These are phyloP conservation scores for Dothiorella sarmentorum DNA, from an alignment of 2,329 filamentous ascomycete species.

Conservation along the genomic window DNA sequence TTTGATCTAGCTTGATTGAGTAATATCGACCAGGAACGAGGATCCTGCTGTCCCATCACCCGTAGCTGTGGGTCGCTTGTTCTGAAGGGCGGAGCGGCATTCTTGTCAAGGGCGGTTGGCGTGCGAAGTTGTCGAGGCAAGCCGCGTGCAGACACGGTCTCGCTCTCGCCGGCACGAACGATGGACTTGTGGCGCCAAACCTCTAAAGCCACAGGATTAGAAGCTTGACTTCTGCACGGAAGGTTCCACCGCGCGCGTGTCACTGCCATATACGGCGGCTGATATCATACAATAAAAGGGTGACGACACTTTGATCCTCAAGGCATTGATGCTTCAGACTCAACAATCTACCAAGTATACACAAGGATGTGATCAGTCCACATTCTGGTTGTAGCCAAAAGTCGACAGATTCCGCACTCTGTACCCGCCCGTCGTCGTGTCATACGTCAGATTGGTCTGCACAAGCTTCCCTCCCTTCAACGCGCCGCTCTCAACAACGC, in stretches of 20 bases:
- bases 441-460: slow-evolving; percentile 34
- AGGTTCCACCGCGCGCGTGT: neutral
- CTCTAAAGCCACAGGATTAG: neutral
- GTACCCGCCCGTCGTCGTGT: slow-evolving; percentile 34
- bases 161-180: neutral
- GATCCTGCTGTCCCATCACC: neutral
- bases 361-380: neutral
- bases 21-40: neutral
- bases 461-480: slow-evolving; percentile 47
- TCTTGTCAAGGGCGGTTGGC: neutral
- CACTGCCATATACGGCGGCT: neutral
- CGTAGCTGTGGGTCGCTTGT: neutral
- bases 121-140: neutral
- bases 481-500: slow-evolving; percentile 54
- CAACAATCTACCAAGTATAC: neutral
- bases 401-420: neutral
- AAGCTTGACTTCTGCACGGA: neutral
- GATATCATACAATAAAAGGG: neutral
- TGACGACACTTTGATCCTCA: no score
- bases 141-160: neutral
- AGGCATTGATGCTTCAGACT: neutral
- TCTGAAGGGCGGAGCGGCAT: neutral
- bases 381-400: slow-evolving; percentile 12
- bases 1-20: neutral
- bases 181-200: neutral